Evolutionary conservation across 345 rosid species (phyloP), one percentile per base, ranked within the genome.

Genomic region (Barbarea vulgaris): DNA sequence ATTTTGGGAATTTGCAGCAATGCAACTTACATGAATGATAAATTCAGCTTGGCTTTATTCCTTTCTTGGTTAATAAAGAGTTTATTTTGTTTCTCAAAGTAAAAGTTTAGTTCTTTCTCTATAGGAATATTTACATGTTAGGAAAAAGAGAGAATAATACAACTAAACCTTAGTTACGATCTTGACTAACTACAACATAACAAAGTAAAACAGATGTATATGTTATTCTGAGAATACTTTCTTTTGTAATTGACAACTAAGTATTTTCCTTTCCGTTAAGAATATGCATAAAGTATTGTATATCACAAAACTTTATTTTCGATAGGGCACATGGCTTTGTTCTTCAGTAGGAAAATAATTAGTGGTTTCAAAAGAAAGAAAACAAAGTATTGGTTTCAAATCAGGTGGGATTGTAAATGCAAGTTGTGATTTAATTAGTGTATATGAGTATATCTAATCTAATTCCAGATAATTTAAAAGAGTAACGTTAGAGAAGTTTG

Each of bases 51-150:
- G 61, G 74, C 3, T 57, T 67, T 50, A 39, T 75, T 75, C 68
- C 54, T 58, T 67, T 27, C 67, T 30, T 27, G 4, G 6, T 46
- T 54, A 21, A 54, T 42, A 64, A 58, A 75, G 42, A 36, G 58
- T 62, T 61, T 42, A 4, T 22, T 60, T 62, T 51, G 17, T 52
- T 60, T 51, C 63, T 11, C 22, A 68, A 76, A 60, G 48, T 34
- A 61, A 69, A 69, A 69, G 73, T n/a, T 59, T 7, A 69, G 3
- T 31, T 2, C 70, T 62, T 63, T 76, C 34, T 34, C 30, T 0
- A 9, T 27, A 21, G 72, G 80, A 77, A 77, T 77, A 70, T 70
- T 56, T 70, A 64, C 80, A 77, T 77, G 72, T 70, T 70, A 64
- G 13, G 67, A 30, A 70, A 63, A 57, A 19, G 37, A 54, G 21